phyloP scores from a whole-genome alignment of 768 basidiomycete species.

The Holtermanniella nyarrowii region DNA sequence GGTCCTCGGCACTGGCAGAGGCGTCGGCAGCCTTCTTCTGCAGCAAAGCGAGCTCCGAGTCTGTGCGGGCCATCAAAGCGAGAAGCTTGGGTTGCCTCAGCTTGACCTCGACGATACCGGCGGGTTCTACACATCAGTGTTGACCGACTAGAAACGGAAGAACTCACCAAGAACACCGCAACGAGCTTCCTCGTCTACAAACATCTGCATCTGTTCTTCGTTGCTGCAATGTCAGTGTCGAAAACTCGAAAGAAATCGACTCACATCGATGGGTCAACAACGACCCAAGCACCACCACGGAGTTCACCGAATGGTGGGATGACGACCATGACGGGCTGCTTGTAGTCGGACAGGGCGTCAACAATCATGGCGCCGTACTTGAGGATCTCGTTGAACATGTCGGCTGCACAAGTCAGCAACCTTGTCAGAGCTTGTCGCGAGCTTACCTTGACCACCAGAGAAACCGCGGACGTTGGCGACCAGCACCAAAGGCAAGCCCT shows the following conservation, averaged over 20 bases:
- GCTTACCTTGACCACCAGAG: slow-evolving; percentile 75
- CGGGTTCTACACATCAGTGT: slow-evolving; percentile 53
- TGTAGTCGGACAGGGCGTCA: slow-evolving; percentile 92
- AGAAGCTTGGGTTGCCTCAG: slow-evolving; percentile 88
- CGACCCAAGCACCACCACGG: slow-evolving; percentile 98
- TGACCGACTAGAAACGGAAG: neutral
- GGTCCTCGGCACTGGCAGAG: slow-evolving; percentile 63
- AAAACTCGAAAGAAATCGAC: neutral
- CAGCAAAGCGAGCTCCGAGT: slow-evolving; percentile 65
- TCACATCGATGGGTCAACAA: slow-evolving; percentile 83
- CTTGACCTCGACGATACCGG: slow-evolving; percentile 75
- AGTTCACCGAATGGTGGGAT: slow-evolving; percentile 97
- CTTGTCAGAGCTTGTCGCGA: too few relatives aligned
- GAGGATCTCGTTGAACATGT: slow-evolving; percentile 75
- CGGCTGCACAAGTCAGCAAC: slow-evolving; percentile 16
- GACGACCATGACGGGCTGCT: slow-evolving; percentile 95
- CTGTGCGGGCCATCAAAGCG: slow-evolving; percentile 83
- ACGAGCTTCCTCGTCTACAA: slow-evolving; percentile 87
- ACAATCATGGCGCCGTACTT: slow-evolving; percentile 98
- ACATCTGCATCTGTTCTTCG: slow-evolving; percentile 97
- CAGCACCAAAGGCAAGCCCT: slow-evolving; percentile 91
- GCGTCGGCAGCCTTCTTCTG: slow-evolving; percentile 71
- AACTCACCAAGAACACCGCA: slow-evolving; percentile 60
- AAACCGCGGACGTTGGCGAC: slow-evolving; percentile 99
- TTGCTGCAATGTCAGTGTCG: slow-evolving; percentile 46